Conservation (phyloP, 2,329 filamentous ascomycete species). For the Metarhizium anisopliae region DNA sequence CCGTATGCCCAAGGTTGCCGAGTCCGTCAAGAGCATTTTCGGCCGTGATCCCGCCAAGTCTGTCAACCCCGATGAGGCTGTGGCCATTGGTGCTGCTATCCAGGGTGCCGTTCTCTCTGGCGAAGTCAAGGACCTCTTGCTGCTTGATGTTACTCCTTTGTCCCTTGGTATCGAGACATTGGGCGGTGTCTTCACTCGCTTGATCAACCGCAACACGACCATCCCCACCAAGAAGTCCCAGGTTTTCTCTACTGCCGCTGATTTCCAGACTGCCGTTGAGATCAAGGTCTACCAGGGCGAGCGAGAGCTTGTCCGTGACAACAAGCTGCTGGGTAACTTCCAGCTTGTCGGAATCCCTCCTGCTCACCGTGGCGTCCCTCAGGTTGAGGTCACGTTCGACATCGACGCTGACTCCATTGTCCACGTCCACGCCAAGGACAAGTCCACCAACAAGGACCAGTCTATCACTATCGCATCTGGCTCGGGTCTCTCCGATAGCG, state of each 20-base stretch:
- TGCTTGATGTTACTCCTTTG: conserved; percentile 89
- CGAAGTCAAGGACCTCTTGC: conserved; percentile 91
- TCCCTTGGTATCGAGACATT: conserved; percentile 98
- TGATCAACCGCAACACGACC: conserved; percentile 99
- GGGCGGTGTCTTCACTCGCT: conserved; percentile 91
- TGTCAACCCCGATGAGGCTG: conserved; percentile 96
- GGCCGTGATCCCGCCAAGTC: conserved; percentile 95
- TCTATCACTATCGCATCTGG: conserved; percentile 98
- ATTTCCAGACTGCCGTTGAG: conserved; percentile 97
- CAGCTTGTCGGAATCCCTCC: conserved; percentile 96
- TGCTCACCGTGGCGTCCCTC: conserved; percentile 90
- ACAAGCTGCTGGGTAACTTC: conserved; percentile 99
- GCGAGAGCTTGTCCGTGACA: conserved; percentile 96
- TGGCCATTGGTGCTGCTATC: conserved; percentile 93
- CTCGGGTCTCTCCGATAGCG: conserved; percentile 86
- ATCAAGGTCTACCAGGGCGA: conserved; percentile 99
- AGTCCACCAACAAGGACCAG: conserved; percentile 99
- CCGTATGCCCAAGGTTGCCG: conserved; percentile 96
- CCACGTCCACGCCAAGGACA: conserved; percentile 96
- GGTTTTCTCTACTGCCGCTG: conserved; percentile 90
- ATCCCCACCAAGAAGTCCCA: conserved; percentile 99
- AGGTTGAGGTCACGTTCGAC: conserved; percentile 97
- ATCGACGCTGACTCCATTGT: conserved; percentile 98
- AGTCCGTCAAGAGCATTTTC: conserved; percentile 95
- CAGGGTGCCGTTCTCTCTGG: conserved; percentile 95